Conservation (phyloP, 208 protist genomes). For the Leishmania turanica region DNA sequence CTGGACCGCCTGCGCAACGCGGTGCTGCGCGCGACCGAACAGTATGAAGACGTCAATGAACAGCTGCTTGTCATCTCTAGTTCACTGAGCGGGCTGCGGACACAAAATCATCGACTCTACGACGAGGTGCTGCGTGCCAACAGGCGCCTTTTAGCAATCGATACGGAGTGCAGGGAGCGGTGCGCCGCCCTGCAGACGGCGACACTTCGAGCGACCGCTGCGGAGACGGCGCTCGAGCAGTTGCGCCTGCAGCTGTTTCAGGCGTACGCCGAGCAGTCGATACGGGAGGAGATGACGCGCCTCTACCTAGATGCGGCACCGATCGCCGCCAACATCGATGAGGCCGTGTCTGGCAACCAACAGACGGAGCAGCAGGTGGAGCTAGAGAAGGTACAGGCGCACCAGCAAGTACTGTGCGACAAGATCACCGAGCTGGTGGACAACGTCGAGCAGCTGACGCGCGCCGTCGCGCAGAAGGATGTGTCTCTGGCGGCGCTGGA, state of each 20-base stretch:
- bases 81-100: conserved; percentile 22
- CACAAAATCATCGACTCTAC: conserved; percentile 23
- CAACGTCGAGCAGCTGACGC: conserved; percentile 36
- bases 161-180: background rate
- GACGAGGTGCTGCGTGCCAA: conserved; percentile 11
- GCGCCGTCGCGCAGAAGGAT: conserved; percentile 27
- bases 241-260: conserved; percentile 32
- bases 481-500: conserved; percentile 28
- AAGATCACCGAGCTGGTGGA: conserved; percentile 41
- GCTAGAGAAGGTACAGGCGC: conserved; percentile 28
- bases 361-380: conserved; percentile 33
- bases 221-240: conserved; percentile 10
- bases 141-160: background rate
- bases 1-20: conserved; percentile 14
- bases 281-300: conserved; percentile 25
- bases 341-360: conserved; percentile 10
- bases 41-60: conserved; percentile 27
- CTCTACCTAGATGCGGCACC: conserved; percentile 20
- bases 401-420: conserved; percentile 23
- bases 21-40: conserved; percentile 24
- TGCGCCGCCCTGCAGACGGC: background rate
- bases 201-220: background rate
- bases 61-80: conserved; percentile 22
- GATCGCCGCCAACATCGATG: conserved; percentile 4
- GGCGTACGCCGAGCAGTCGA: conserved; percentile 26